Percentiles rank a stretch among this genome's conserved stretches.
Evolutionary conservation across 805 yeast genomes (phyloP).

Genomic region (Ascoidea rubescens): DNA sequence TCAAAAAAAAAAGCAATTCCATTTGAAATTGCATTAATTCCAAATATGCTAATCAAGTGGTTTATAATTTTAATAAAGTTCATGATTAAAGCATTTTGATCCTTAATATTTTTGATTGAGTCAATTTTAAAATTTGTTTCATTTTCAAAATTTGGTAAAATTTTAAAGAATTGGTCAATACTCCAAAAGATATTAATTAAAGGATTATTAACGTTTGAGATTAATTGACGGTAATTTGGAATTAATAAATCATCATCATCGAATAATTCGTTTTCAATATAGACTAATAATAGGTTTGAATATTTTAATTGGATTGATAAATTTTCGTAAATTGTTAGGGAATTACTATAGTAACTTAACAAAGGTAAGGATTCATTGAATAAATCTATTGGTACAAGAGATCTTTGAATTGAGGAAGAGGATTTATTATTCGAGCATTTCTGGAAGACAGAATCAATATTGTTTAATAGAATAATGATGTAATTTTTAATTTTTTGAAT

Average conservation of each 20-base stretch:
- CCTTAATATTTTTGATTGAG: background rate
- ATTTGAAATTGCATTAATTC: slow-evolving; percentile 32
- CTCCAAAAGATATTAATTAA: slow-evolving; percentile 3
- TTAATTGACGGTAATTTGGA: background rate
- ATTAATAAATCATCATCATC: background rate
- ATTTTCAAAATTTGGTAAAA: background rate
- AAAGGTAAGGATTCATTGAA: background rate
- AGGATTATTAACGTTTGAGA: background rate
- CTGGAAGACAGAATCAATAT: background rate
- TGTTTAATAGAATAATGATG: too few relatives aligned
- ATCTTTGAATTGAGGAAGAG: background rate
- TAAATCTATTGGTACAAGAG: background rate
- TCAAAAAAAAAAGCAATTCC: slow-evolving; percentile 30
- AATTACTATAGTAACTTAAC: background rate
- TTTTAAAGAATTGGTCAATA: slow-evolving; percentile 2
- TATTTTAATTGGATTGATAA: background rate
- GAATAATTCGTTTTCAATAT: background rate
- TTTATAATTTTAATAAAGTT: slow-evolving; percentile 8
- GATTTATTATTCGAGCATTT: background rate
- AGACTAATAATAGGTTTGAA: background rate
- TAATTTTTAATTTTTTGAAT: too few relatives aligned
- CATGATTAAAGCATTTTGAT: background rate
- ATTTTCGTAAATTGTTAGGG: too few relatives aligned
- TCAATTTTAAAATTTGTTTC: background rate
- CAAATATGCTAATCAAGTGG: slow-evolving; percentile 21